A percentile compares a stretch with the other conserved stretches of the same genome.
phyloP scores from a whole-genome alignment of 257 asterid genomes.

The Capsicum pubescens region DNA sequence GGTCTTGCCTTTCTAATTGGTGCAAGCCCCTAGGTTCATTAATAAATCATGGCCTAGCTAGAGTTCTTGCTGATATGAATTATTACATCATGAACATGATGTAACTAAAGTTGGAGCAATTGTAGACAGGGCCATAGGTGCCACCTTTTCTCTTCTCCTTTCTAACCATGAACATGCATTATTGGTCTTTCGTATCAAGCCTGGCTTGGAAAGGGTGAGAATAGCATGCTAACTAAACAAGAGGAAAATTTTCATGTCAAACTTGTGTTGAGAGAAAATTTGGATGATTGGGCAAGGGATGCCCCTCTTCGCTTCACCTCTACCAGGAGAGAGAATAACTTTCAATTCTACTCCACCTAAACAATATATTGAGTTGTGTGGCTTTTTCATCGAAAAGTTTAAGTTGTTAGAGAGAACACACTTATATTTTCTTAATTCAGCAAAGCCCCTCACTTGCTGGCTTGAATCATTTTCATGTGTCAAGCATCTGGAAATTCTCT shows the following conservation, averaged over 20 bases:
- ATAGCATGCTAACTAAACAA: not conserved
- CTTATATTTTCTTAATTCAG: slow-evolving; percentile 4
- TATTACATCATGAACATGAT: not conserved
- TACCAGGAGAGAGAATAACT: slow-evolving; percentile 1
- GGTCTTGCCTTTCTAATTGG: not conserved
- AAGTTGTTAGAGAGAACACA: slow-evolving; percentile 5
- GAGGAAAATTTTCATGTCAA: not conserved
- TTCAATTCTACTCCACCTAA: not conserved
- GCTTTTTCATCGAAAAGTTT: not conserved
- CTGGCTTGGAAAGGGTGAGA: not conserved
- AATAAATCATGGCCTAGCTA: not conserved
- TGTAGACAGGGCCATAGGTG: not conserved
- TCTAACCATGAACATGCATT: not conserved
- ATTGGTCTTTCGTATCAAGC: not conserved
- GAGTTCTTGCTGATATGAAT: not conserved
- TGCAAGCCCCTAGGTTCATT: not conserved
- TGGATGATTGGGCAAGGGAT: not conserved
- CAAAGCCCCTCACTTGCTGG: not conserved
- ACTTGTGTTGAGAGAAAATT: not conserved
- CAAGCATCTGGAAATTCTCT: not conserved
- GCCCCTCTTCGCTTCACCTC: not conserved
- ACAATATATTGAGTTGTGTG: not conserved
- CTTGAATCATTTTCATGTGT: not conserved
- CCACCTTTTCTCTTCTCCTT: not conserved
- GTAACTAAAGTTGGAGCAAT: not conserved